These are phyloP conservation scores for Eimeria brunetti DNA, from an alignment of 169 alveolate genomes.

Conservation along the genomic window DNA sequence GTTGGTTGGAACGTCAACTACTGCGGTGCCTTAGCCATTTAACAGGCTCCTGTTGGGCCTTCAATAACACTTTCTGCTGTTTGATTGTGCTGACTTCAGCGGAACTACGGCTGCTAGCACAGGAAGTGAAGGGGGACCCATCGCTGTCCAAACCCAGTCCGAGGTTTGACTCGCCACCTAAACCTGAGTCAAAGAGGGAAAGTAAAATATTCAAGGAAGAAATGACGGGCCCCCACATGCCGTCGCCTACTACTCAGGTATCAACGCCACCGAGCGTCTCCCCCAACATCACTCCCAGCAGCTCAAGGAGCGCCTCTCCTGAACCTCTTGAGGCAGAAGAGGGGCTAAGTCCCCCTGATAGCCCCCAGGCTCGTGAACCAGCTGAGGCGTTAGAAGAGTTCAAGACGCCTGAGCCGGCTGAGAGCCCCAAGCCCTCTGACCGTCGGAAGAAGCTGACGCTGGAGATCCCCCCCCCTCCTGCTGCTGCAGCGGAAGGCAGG, in stretches of 20 bases:
- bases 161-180: background rate
- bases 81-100: conserved; percentile 13
- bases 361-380: background rate
- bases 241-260: background rate
- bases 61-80: background rate
- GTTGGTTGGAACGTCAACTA: background rate
- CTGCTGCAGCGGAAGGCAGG: background rate
- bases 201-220: background rate
- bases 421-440: background rate
- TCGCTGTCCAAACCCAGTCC: background rate
- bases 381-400: background rate
- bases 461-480: background rate
- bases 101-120: conserved; percentile 21
- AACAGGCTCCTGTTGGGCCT: too few species aligned
- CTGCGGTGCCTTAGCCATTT: background rate
- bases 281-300: background rate
- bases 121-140: conserved; percentile 19
- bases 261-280: background rate
- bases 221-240: background rate
- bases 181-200: background rate
- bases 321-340: background rate
- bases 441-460: background rate
- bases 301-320: background rate
- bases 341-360: background rate
- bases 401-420: background rate